Evolutionary conservation across 768 basidiomycete genomes (phyloP), one percentile per base, ranked within the genome.

Genomic region (Lactarius evosmus): DNA sequence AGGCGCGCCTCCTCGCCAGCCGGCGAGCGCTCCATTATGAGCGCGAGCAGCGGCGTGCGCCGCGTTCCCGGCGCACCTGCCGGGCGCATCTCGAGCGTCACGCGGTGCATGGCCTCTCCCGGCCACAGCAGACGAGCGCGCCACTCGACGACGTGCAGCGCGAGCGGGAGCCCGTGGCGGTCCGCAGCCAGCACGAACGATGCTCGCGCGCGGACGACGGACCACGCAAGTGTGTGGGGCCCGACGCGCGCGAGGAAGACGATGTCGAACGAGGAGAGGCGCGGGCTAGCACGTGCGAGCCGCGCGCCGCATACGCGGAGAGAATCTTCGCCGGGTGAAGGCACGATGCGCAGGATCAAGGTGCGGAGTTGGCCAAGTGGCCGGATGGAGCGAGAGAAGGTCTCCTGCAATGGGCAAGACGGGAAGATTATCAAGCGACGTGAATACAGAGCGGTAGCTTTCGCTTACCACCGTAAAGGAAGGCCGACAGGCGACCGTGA

Each of bases 381-480:
- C 61, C 84, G 81, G 61, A 88, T 80, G 6, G 80, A 78, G 64
- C 84, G 87, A 2, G 88, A 82, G 66, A 91, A 84, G 7, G 81
- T 72, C 38, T 87, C 85, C 86, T 87, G 63, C 22, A 2, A 12
- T 12, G n/a, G 22, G 12, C 0, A 6, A 50, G 49, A 27, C 19
- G 52, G 33, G 60, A 38, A 59, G 36, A 32, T 27, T 14, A 1
- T 14, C n/a, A 36, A 19, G 40, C 22, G 9, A 7, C 22, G 38
- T 4, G 44, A n/a, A 41, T 19, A 19, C 40, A 41, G 19, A 40
- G 19, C 19, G 40, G 0, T 1, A 6, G 0, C 7, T n/a, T 41
- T 52, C 57, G 74, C 82, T 66, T 72, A 89, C 88, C 41, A 91
- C 78, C 62, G 86, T 86, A 72, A 91, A 87, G 0, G 88, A 88